Evolutionary conservation across 441 rosid species (phyloP).

Genomic region (Francoa sonchifolia): DNA sequence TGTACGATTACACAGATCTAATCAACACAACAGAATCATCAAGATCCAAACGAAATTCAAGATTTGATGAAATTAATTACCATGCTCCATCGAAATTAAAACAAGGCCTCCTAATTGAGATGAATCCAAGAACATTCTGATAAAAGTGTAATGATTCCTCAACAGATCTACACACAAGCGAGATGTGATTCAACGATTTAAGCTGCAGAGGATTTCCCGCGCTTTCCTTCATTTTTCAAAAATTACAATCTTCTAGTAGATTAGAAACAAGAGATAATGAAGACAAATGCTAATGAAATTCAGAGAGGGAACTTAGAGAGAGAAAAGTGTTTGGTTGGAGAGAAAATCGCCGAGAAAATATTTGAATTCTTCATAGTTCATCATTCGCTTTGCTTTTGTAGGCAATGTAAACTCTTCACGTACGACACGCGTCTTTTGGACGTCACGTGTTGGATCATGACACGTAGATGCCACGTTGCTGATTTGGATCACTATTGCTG

Average conservation of each 20-base stretch:
- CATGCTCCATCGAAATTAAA: slow-evolving; percentile 83
- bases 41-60: not conserved
- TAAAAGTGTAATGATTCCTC: slow-evolving; percentile 62
- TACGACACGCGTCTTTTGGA: not conserved
- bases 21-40: not conserved
- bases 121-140: slow-evolving; percentile 56
- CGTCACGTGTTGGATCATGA: not conserved
- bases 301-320: too few species aligned
- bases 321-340: too few species aligned
- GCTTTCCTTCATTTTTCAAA: slow-evolving; percentile 37
- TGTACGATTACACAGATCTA: slow-evolving; percentile 2
- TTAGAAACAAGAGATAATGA: too few species aligned
- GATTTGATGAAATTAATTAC: slow-evolving; percentile 16
- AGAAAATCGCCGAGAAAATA: too few species aligned
- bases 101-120: slow-evolving; percentile 54
- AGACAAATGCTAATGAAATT: not conserved
- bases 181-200: slow-evolving; percentile 70
- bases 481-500: too few species aligned
- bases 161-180: slow-evolving; percentile 50
- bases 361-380: too few species aligned
- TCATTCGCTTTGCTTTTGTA: too few species aligned
- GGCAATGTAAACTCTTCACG: not conserved
- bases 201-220: slow-evolving; percentile 58
- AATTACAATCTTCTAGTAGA: not conserved
- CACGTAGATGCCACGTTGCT: slow-evolving; percentile 15